Conservation (phyloP, 1,284 basidiomycete genomes). For the Schizopora paradoxa region DNA sequence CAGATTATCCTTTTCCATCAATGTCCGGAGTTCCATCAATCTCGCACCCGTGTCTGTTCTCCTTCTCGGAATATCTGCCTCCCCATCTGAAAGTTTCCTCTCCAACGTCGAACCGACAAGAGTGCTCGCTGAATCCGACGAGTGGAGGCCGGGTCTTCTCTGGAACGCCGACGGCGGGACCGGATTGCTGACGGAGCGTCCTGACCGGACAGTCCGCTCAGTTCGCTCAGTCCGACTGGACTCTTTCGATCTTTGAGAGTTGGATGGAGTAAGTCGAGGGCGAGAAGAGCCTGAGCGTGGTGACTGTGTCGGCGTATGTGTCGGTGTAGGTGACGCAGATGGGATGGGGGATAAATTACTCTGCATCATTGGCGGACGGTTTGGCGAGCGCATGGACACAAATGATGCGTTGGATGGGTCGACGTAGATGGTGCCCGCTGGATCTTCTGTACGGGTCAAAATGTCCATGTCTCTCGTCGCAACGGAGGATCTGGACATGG, state of each 20-base stretch:
- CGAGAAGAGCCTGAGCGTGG: not conserved
- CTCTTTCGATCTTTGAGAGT: constrained; percentile 14
- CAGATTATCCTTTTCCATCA: constrained; percentile 70
- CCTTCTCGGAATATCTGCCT: constrained; percentile 40
- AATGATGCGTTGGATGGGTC: constrained; percentile 9
- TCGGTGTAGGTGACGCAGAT: constrained; percentile 8
- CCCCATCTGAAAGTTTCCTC: constrained; percentile 60
- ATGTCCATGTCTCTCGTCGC: not conserved
- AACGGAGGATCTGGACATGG: not conserved
- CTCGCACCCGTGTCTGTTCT: constrained; percentile 54
- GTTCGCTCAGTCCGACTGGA: constrained; percentile 8
- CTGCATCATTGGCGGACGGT: constrained; percentile 10
- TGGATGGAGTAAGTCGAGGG: constrained; percentile 11
- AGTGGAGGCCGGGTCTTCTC: constrained; percentile 40
- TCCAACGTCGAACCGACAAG: constrained; percentile 66
- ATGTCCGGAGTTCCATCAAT: constrained; percentile 58
- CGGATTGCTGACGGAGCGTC: not conserved
- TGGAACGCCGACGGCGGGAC: not conserved
- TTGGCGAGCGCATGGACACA: constrained; percentile 5
- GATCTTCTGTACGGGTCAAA: too few species aligned
- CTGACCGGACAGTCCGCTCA: not conserved
- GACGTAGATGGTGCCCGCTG: constrained; percentile 1
- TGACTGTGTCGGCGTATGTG: constrained; percentile 7
- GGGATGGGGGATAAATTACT: constrained; percentile 14
- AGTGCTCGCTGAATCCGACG: constrained; percentile 61